Percentiles rank a stretch among this genome's conserved stretches.
These are phyloP conservation scores for Triticum dicoccoides DNA, from an alignment of 176 grass and related monocot species.

Conservation along the genomic window DNA sequence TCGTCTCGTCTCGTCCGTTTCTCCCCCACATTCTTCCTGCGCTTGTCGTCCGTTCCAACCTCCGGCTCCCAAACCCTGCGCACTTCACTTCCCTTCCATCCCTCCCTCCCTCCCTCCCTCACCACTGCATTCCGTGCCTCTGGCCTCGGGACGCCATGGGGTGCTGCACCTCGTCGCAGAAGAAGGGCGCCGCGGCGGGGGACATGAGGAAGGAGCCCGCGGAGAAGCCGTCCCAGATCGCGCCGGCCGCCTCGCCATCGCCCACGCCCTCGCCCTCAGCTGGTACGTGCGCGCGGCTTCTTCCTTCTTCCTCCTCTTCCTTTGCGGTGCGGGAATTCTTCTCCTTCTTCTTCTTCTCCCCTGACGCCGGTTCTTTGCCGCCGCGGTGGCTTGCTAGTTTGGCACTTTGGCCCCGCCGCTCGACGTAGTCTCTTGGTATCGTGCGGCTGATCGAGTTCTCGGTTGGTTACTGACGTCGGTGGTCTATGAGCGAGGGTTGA, in stretches of 20 bases:
- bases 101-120: background rate
- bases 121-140: background rate
- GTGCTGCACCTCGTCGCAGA: slow-evolving; percentile 26
- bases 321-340: background rate
- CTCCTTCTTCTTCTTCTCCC: background rate
- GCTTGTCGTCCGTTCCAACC: slow-evolving; percentile 7
- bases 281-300: background rate
- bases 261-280: slow-evolving; percentile 11
- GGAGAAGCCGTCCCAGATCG: slow-evolving; percentile 27
- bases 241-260: background rate
- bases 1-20: too few relatives aligned
- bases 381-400: background rate
- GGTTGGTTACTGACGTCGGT: background rate
- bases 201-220: background rate
- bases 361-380: background rate
- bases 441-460: slow-evolving; percentile 17
- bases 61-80: background rate
- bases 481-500: background rate
- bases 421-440: background rate
- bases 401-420: slow-evolving; percentile 10
- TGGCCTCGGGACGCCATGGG: slow-evolving; percentile 32
- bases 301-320: background rate
- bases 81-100: background rate
- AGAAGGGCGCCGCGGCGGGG: background rate
- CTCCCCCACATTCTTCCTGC: background rate